Evolutionary conservation across 2,329 filamentous ascomycete genomes (phyloP).

Genomic region (Emergomyces africanus): DNA sequence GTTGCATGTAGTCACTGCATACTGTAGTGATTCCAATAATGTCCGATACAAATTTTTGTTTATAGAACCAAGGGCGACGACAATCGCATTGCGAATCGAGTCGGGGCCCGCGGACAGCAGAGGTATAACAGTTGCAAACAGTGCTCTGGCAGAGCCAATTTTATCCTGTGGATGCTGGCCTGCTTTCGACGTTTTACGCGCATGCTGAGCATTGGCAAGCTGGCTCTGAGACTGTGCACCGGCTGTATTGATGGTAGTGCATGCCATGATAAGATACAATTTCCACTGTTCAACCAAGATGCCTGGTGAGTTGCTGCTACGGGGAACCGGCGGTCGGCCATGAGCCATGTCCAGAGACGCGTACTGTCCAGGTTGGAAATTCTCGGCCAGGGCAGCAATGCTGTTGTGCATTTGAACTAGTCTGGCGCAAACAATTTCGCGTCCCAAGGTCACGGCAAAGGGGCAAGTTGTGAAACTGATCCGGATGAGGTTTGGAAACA

Average conservation of each 20-base stretch:
- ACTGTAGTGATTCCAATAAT: conserved; percentile 77
- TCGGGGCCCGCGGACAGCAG: conserved; percentile 67
- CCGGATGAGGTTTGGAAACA: conserved; percentile 88
- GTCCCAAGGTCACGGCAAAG: conserved; percentile 77
- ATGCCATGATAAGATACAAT: conserved; percentile 91
- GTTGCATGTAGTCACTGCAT: conserved; percentile 72
- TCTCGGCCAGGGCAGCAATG: conserved; percentile 68
- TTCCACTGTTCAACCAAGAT: conserved; percentile 97
- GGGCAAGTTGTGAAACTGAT: conserved; percentile 85
- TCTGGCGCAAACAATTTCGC: conserved; percentile 85
- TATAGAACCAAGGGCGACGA: conserved; percentile 83
- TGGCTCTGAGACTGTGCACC: conserved; percentile 51
- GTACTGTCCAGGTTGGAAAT: conserved; percentile 13
- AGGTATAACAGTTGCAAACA: conserved; percentile 87
- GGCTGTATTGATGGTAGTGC: conserved; percentile 80
- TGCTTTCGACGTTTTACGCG: conserved; percentile 63
- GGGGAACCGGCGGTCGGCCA: conserved; percentile 28
- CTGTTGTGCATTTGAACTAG: conserved; percentile 85
- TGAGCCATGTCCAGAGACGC: conserved; percentile 23
- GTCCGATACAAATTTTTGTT: conserved; percentile 89
- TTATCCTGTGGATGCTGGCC: conserved; percentile 56
- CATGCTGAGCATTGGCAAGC: conserved; percentile 56
- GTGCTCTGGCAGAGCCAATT: conserved; percentile 72
- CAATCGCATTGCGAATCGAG: conserved; percentile 78
- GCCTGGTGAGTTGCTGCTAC: conserved; percentile 50